These are phyloP conservation scores for Termitomyces sp. DNA, from an alignment of 768 basidiomycete species.

Conservation along the genomic window DNA sequence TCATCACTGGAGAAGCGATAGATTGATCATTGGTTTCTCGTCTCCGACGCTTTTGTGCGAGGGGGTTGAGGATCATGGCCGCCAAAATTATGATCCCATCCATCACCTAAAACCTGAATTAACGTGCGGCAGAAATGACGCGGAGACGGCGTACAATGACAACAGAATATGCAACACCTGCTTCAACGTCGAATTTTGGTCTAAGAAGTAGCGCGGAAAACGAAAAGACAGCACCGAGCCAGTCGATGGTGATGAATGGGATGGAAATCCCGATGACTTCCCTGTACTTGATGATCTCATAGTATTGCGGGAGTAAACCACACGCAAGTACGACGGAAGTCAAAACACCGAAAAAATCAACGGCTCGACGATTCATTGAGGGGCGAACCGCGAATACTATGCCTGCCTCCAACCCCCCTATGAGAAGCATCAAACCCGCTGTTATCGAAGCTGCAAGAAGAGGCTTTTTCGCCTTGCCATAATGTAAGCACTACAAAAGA, in stretches of 20 bases:
- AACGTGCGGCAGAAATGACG: background rate
- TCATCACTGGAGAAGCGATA: constrained; percentile 3
- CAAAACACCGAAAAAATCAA: constrained; percentile 60
- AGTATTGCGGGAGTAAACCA: constrained; percentile 58
- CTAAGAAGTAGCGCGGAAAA: constrained; percentile 68
- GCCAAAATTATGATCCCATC: constrained; percentile 58
- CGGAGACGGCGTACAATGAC: constrained; percentile 46
- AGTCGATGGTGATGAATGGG: constrained; percentile 64
- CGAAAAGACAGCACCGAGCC: constrained; percentile 66
- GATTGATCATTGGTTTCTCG: constrained; percentile 11
- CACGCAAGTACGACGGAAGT: constrained; percentile 52
- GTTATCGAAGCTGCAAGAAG: constrained; percentile 30
- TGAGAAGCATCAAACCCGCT: constrained; percentile 32
- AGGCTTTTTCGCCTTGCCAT: constrained; percentile 40
- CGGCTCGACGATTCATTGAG: constrained; percentile 26
- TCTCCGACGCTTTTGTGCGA: constrained; percentile 33
- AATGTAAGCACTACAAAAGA: constrained; percentile 57
- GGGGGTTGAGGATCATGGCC: constrained; percentile 63
- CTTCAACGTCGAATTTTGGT: constrained; percentile 55
- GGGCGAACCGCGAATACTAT: constrained; percentile 57
- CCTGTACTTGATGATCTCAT: constrained; percentile 62
- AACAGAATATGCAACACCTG: constrained; percentile 54
- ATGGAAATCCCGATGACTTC: constrained; percentile 68
- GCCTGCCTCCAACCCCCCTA: constrained; percentile 54
- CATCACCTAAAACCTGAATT: constrained; percentile 39